Percentiles rank a stretch among this genome's conserved stretches.
Evolutionary conservation across 2,329 filamentous ascomycete genomes (phyloP).

Genomic region (Fusarium redolens): DNA sequence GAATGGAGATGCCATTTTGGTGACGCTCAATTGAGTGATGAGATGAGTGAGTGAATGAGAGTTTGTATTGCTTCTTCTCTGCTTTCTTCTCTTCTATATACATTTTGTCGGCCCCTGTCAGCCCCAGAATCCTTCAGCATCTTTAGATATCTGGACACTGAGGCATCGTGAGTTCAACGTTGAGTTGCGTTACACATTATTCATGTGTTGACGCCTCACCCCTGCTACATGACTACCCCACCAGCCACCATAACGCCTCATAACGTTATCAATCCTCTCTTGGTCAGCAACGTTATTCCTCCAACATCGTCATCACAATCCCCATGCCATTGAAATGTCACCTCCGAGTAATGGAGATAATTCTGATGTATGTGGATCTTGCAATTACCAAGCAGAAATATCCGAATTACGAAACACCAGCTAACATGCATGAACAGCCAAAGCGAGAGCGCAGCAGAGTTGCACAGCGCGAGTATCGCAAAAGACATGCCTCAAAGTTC

Average conservation of each 20-base stretch:
- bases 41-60: not conserved
- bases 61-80: not conserved
- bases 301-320: not conserved
- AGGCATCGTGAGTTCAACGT: constrained; percentile 8
- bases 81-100: not conserved
- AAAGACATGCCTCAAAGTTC: constrained; percentile 42
- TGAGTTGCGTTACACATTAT: constrained; percentile 19
- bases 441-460: constrained; percentile 43
- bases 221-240: constrained; percentile 8
- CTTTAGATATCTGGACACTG: not conserved
- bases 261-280: constrained; percentile 22
- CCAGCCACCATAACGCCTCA: constrained; percentile 16
- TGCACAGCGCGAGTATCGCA: constrained; percentile 44
- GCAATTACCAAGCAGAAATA: constrained; percentile 25
- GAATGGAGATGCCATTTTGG: constrained; percentile 23
- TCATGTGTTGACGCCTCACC: not conserved
- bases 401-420: not conserved
- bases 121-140: too few relatives aligned
- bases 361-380: constrained; percentile 29
- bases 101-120: too few relatives aligned
- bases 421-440: constrained; percentile 25
- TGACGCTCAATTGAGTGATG: too few relatives aligned
- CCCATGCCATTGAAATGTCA: constrained; percentile 21
- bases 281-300: constrained; percentile 24
- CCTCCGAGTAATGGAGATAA: constrained; percentile 24